Conservation (phyloP, 2,329 filamentous ascomycete species). For the Paraconiothyrium brasiliense region DNA sequence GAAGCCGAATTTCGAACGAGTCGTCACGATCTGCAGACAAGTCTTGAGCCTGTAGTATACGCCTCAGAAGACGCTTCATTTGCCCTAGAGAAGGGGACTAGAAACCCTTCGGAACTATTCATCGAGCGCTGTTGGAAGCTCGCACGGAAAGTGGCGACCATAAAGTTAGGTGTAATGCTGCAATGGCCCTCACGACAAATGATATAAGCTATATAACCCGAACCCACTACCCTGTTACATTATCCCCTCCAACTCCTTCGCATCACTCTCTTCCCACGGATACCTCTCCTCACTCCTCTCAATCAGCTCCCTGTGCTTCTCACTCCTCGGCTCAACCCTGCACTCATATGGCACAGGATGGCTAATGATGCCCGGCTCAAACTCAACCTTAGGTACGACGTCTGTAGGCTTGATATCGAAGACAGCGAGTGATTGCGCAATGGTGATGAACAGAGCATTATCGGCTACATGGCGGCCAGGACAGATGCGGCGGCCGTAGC, state of each 20-base stretch:
- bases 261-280: conserved; percentile 50
- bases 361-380: conserved; percentile 45
- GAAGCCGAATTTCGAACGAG: too few relatives aligned
- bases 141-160: too few relatives aligned
- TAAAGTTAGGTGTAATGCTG: too few relatives aligned
- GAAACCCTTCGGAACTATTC: too few relatives aligned
- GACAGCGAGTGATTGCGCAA: conserved; percentile 57
- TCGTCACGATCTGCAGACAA: too few relatives aligned
- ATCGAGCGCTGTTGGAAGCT: too few relatives aligned
- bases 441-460: conserved; percentile 52
- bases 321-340: conserved; percentile 44
- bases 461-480: conserved; percentile 55
- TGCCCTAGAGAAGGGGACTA: too few relatives aligned
- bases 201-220: too few relatives aligned
- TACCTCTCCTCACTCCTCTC: conserved; percentile 37
- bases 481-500: conserved; percentile 56
- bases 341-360: conserved; percentile 49
- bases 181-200: too few relatives aligned
- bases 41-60: too few relatives aligned
- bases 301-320: conserved; percentile 45
- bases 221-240: neutral
- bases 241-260: conserved; percentile 19
- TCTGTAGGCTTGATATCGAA: conserved; percentile 57
- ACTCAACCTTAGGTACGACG: conserved; percentile 47
- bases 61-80: too few relatives aligned